Percentiles rank a stretch among this genome's conserved stretches.
phyloP scores from a whole-genome alignment of 2,329 filamentous ascomycete genomes.

The Raffaelea deltoideospora region DNA sequence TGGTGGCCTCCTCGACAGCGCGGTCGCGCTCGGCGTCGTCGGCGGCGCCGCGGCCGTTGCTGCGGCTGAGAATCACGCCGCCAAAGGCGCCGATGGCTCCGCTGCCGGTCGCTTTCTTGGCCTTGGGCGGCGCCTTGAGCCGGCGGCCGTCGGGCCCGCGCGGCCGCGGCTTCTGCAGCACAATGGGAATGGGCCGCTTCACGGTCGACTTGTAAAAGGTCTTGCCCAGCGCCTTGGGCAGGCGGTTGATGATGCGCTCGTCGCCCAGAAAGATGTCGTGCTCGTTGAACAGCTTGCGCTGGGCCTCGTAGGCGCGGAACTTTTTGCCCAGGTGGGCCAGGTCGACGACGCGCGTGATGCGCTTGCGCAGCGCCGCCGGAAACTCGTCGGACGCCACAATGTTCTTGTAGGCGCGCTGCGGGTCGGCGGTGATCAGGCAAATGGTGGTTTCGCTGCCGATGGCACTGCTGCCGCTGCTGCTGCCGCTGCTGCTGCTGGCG shows the following conservation, averaged over 20 bases:
- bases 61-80: too few relatives aligned
- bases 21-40: slow-evolving; percentile 60
- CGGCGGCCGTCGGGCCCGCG: slow-evolving; percentile 46
- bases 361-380: slow-evolving; percentile 48
- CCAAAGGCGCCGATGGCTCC: too few relatives aligned
- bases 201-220: slow-evolving; percentile 72
- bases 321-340: slow-evolving; percentile 65
- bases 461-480: too few relatives aligned
- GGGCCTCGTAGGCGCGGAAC: slow-evolving; percentile 77
- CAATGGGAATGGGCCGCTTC: slow-evolving; percentile 79
- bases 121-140: slow-evolving; percentile 31
- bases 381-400: slow-evolving; percentile 61
- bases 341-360: slow-evolving; percentile 65
- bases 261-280: slow-evolving; percentile 93
- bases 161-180: slow-evolving; percentile 45
- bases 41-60: too few relatives aligned
- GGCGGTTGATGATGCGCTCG: slow-evolving; percentile 60
- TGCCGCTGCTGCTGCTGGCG: too few relatives aligned
- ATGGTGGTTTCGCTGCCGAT: slow-evolving; percentile 53
- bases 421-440: slow-evolving; percentile 64
- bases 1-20: slow-evolving; percentile 37
- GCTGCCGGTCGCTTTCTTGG: slow-evolving; percentile 49
- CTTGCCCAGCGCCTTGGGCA: slow-evolving; percentile 74
- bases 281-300: slow-evolving; percentile 67
- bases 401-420: slow-evolving; percentile 82